A percentile compares a stretch with the other conserved stretches of the same genome.
Conservation (phyloP, 2,329 filamentous ascomycete species). For the Pseudogymnoascus destructans region DNA sequence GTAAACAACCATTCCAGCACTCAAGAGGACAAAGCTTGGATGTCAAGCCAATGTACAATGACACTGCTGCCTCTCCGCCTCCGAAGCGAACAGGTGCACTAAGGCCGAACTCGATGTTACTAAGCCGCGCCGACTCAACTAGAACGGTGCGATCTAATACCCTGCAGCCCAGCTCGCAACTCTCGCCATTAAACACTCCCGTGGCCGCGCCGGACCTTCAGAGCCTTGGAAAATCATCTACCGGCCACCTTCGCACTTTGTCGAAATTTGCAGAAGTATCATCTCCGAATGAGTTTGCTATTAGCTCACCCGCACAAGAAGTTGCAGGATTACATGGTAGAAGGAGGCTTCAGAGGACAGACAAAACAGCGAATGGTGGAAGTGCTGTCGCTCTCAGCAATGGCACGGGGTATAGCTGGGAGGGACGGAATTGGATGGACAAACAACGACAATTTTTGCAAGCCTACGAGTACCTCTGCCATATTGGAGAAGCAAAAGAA, state of each 20-base stretch:
- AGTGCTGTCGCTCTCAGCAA: slow-evolving; percentile 35
- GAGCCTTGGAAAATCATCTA: slow-evolving; percentile 75
- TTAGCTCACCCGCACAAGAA: slow-evolving; percentile 66
- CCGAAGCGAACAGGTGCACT: slow-evolving; percentile 16
- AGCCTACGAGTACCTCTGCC: slow-evolving; percentile 96
- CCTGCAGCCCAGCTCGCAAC: slow-evolving; percentile 27
- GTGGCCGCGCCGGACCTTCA: slow-evolving; percentile 62
- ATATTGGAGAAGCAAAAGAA: slow-evolving; percentile 97
- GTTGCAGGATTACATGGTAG: slow-evolving; percentile 80
- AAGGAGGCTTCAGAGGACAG: slow-evolving; percentile 63
- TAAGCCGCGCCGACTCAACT: slow-evolving; percentile 44
- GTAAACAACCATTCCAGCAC: slow-evolving; percentile 9
- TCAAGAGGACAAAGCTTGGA: slow-evolving; percentile 11
- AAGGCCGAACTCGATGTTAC: slow-evolving; percentile 47
- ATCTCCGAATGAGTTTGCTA: slow-evolving; percentile 65
- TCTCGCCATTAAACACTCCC: slow-evolving; percentile 28
- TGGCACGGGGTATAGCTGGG: slow-evolving; percentile 51
- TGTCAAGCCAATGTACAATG: slow-evolving; percentile 15
- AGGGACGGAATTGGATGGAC: slow-evolving; percentile 94
- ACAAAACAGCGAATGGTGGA: slow-evolving; percentile 31
- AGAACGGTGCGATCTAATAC: slow-evolving; percentile 26
- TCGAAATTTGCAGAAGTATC: slow-evolving; percentile 69
- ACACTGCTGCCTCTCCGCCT: slow-evolving; percentile 10
- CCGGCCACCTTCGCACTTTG: slow-evolving; percentile 74
- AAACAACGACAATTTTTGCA: slow-evolving; percentile 92